Base-by-base conservation (phyloP, 371 early-diverging fungal species). In the Furculomyces boomerangus region DNA sequence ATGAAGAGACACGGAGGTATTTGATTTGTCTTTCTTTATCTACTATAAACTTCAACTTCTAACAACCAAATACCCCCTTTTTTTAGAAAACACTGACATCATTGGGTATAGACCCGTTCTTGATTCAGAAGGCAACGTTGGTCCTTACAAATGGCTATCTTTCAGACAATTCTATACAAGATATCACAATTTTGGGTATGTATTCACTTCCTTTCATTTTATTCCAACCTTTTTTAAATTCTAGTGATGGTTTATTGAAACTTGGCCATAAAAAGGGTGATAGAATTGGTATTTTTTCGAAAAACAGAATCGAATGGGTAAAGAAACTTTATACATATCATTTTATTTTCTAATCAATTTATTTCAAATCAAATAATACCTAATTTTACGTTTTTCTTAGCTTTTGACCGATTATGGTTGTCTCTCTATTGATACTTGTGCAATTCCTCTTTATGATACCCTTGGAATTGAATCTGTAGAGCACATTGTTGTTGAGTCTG, bases 361-460 rank as follows among this genome's bases (percentile, higher is more conserved):
- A n/a, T n/a, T n/a, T n/a, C n/a, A n/a, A n/a, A n/a, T n/a, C n/a
- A n/a, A n/a, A n/a, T n/a, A n/a, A n/a, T n/a, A n/a, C n/a, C n/a
- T 66, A 35, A 40, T 55, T 10, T 39, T 62, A 35, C 55, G 59
- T n/a, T 64, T 61, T 45, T 37, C 53, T 2, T 59, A 60, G 16
- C 50, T 56, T 0, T 25, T 61, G 14, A 46, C 63, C 37, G 71
- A 63, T 60, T 37, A n/a, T 40, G 35, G 29, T 22, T 27, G 1
- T 27, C n/a, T 35, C 16, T 1, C 18, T 28, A 16, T 27, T 30
- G 39, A 39, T 54, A 8, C 25, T 37, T 27, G 26, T 60, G 13
- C 87, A 13, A 91, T 93, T 5, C 94, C 98, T 2, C 73, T 99
- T 32, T 97, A 97, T 66, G 93, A 96, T 64, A 96, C 97, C 3